Base-by-base conservation (phyloP, 2,329 filamentous ascomycete species). In the Daldinia sp. region DNA sequence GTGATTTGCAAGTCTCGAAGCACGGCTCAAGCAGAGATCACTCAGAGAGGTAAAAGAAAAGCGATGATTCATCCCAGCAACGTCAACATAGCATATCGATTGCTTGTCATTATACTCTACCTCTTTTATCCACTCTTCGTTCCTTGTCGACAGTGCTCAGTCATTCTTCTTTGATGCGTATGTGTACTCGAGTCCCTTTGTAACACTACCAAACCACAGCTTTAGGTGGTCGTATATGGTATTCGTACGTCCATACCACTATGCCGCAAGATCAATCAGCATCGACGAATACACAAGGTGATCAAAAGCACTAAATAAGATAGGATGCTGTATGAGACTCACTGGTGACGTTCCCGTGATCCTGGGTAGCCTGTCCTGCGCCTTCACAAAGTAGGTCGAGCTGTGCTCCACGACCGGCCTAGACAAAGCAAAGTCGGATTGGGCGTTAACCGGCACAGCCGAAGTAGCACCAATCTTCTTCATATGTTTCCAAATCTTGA, bases 401-500 rank as follows among this genome's bases (percentile, higher is more conserved):
- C 72, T 74, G 26, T 74, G 72, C 6, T 41, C 46, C 10, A 74
- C 58, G 13, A 70, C 73, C 13, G 73, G 73, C 37, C 63, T 68
- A 13, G 73, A 71, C 6, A 37, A 79, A 23, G 81, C 73, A 76
- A 85, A 80, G 12, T 73, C 76, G 46, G 79, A 74, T 3, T 81
- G 75, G 1, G 76, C 72, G 6, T 83, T 79, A 1, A 79, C 74
- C 0, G 88, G 87, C 4, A 82, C 80, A 0, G 83, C 83, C n/a
- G 78, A 80, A 0, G 79, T 79, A 4, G 82, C 81, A 0, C 81
- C 81, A 13, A 83, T 78, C 23, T 81, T 77, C 12, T 78, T 72
- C 83, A 89, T 87, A 60, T 82, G 74, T 10, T 83, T 83, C 66
- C 89, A 76, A 9, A 90, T 74, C 0, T 87, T 81, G 1, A 82